Evolutionary conservation across 2,329 filamentous ascomycete genomes (phyloP).

Genomic region (Emmonsiellopsis sp.): DNA sequence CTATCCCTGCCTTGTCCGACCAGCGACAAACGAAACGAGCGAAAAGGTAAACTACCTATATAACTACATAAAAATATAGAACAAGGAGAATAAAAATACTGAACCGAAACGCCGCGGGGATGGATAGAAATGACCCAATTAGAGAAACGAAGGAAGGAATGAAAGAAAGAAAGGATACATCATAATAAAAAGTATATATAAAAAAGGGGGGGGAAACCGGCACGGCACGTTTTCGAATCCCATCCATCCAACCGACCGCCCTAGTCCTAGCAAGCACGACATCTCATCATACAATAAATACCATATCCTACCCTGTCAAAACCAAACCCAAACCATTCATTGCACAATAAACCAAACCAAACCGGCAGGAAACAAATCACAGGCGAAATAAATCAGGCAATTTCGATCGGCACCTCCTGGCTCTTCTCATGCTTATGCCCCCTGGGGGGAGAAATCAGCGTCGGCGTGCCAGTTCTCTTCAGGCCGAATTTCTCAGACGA

Average conservation of each 20-base stretch:
- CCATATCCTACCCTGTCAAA: background rate
- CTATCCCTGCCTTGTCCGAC: no score
- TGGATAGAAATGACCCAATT: no score
- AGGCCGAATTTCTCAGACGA: conserved; percentile 22
- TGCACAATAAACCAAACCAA: background rate
- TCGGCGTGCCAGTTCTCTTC: conserved; percentile 17
- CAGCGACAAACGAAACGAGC: no score
- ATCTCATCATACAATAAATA: no score
- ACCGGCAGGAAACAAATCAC: no score
- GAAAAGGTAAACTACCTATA: background rate
- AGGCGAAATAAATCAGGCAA: conserved; percentile 5
- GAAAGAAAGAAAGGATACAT: background rate
- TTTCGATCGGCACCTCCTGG: conserved; percentile 12
- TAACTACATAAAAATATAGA: background rate
- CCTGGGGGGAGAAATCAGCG: conserved; percentile 21
- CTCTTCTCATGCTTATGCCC: conserved; percentile 13
- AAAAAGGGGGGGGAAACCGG: background rate
- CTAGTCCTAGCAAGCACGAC: background rate
- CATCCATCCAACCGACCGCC: background rate
- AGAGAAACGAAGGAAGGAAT: no score
- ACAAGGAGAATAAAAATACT: background rate
- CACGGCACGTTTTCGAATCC: background rate
- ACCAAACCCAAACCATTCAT: background rate
- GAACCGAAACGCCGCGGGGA: no score
- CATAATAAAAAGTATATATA: background rate